Base-by-base conservation (phyloP, 2,329 filamentous ascomycete species). In the Sarocladium strictum region DNA sequence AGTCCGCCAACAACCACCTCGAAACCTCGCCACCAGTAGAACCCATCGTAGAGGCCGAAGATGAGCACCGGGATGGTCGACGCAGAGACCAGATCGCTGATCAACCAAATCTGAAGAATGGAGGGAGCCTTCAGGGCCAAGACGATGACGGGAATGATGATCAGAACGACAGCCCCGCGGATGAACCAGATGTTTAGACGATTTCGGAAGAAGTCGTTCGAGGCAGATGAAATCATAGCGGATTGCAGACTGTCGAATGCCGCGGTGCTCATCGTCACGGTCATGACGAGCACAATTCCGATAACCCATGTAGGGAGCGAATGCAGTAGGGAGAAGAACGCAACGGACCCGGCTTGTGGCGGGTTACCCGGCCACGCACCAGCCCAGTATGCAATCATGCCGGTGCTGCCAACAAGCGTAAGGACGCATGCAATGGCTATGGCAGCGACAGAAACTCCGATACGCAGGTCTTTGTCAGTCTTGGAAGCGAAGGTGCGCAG, bases 151-250 rank as follows among this genome's bases (percentile, higher is more conserved):
- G 89, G 89, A 58, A 91, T 72, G 64, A 91, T 91, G 67, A 92
- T 63, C 15, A 88, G 65, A 1, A 93, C 81, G 24, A 94, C 88
- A 38, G 76, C 76, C 17, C 65, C 76, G 47, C 89, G 85, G 61
- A 93, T 86, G 67, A 76, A 80, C 82, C 87, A 89, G 59, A 92
- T 81, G 63, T 84, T 85, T 55, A 94, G 81, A 57, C 80, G 82
- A 76, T 94, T 94, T 62, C 89, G 84, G 78, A 93, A 93, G 14
- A 94, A 71, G 65, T 94, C 89, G 72, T 93, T 93, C 60, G 86
- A 90, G 14, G 85, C 87, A 0, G 87, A 88, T n/a, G 86, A 90
- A 7, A 93, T 86, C 85, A 94, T 91, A 61, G 89, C 87, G 2
- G 85, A 87, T 70, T 93, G 90, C 35, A 93, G 76, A 58, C 81